Evolutionary conservation across 768 basidiomycete species (phyloP), one percentile per base, ranked within the genome.

Genomic region (Cubamyces sp.): DNA sequence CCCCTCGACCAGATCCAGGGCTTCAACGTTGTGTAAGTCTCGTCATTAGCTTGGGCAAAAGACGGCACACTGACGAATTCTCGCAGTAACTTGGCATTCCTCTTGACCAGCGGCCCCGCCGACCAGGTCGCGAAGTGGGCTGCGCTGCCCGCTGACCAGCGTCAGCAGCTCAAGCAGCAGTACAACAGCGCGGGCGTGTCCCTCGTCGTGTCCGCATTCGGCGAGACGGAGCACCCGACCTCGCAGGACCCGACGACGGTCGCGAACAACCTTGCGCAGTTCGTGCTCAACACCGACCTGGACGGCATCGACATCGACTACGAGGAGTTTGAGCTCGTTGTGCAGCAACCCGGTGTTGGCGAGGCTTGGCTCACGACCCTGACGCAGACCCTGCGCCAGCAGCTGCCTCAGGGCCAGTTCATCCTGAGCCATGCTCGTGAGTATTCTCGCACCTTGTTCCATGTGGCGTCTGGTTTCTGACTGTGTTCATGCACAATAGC

Each of bases 261-360:
- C 9, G 82, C 82, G 1, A 74, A 76, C 61, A 73, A 73, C 5
- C 74, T 84, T 66, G 82, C 80, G 12, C 68, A 71, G 21, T 83
- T 75, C 74, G 82, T 84, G 49, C 75, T 73, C n/a, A 53, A 77
- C 59, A 81, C 80, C 39, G 71, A 74, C 16, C 68, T 84, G 39
- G 78, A 84, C 60, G 84, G 82, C 30, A 78, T 84, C n/a, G 83
- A 85, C 56, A 75, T 85, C 60, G 82, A 84, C 66, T 84, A 83
- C 52, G 84, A 81, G 67, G 75, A 60, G 2, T 57, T 87, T 82
- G 87, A 87, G 64, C 87, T 89, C 65, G 73, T 76, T 64, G 85
- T 87, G 0, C 78, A 86, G 56, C 74, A 86, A 58, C 75, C 76
- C 19, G 79, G 82, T 8, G 73, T 76, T 41, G 87, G 84, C 3